These are phyloP conservation scores for Musa balbisiana DNA, from an alignment of 202 grass and related monocot genomes.

Conservation along the genomic window DNA sequence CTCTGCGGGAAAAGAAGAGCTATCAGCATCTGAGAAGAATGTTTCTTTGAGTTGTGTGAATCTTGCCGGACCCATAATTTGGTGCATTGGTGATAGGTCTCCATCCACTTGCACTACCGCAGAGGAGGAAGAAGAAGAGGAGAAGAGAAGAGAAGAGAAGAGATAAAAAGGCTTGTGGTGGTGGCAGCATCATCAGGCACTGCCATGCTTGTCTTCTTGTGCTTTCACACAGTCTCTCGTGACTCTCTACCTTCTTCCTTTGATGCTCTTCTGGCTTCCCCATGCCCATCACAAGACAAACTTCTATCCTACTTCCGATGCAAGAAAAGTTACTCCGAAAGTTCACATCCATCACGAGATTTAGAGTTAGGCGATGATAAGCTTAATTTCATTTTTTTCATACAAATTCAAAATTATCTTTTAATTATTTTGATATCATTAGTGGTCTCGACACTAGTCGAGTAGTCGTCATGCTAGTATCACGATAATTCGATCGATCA, in stretches of 20 bases:
- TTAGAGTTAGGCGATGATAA: too few species aligned
- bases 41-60: not conserved
- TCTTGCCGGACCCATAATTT: not conserved
- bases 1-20: not conserved
- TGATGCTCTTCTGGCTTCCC: too few species aligned
- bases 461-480: too few species aligned
- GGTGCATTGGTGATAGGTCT: not conserved
- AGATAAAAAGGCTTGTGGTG: not conserved
- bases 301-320: not conserved
- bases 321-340: not conserved
- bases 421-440: too few species aligned
- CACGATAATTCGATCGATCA: too few species aligned
- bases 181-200: not conserved
- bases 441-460: too few species aligned
- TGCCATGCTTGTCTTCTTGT: not conserved
- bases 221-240: conserved; percentile 4
- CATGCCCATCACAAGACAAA: not conserved
- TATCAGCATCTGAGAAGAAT: not conserved
- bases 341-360: not conserved
- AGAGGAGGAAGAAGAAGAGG: not conserved
- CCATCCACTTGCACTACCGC: not conserved
- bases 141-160: not conserved
- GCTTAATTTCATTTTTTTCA: too few species aligned
- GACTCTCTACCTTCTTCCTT: not conserved
- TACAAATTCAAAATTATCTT: too few species aligned